Evolutionary conservation across 345 rosid species (phyloP), one percentile per base, ranked within the genome.

Genomic region (Populus tremula): DNA sequence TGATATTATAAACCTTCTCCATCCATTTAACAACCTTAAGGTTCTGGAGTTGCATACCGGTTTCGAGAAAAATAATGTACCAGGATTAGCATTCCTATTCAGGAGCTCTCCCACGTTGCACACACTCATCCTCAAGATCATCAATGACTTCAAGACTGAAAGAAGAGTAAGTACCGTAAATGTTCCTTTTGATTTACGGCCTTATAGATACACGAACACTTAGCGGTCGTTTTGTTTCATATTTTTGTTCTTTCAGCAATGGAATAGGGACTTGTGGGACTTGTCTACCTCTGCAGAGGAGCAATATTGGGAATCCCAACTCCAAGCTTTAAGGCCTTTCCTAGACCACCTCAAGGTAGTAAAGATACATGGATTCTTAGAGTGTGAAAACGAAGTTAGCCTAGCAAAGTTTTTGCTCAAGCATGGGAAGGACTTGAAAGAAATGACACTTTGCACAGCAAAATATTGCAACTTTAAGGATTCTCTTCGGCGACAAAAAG

Each of bases 191-290:
- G 0, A 41, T 10, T 3, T 41, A 41, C 36, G 5, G 36, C 45
- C 45, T 41, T 41, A 2, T 2, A 10, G 10, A 41, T 12, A 41
- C 12, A 41, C 4, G 45, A 13, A 41, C 45, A 41, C 45, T 41
- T 41, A 2, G 45, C 45, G 14, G 2, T 41, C 11, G 45, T 21
- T 36, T 16, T 62, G 63, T 53, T 41, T 8, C 10, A 33, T 21
- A 35, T n/a, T 66, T 41, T 23, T 59, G 20, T 1, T 13, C 39
- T 74, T 70, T 70, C 90, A 93, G 97, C 87, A 84, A 89, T 90
- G 93, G 94, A 88, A 89, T 69, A 89, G 85, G 73, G 94, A 89
- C 71, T 83, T 90, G 85, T 93, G 94, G 96, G 89, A 86, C 73
- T 67, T 82, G 85, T 85, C 87, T 6, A 86, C 73, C 79, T 82